phyloP scores from a whole-genome alignment of 305 asterid species.

The Solanum hybrid region DNA sequence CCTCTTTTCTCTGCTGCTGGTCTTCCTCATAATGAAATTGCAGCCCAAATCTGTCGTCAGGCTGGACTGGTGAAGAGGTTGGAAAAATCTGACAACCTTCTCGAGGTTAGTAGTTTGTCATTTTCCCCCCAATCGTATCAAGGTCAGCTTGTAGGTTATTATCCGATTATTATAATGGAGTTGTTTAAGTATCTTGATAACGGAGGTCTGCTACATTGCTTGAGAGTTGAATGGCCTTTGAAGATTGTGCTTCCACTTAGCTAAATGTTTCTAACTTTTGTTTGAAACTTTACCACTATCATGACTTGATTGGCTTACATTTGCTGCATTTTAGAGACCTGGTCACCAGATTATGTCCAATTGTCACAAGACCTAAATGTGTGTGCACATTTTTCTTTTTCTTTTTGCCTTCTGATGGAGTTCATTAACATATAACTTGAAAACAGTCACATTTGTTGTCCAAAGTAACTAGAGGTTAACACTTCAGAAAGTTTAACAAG shows the following conservation, averaged over 20 bases:
- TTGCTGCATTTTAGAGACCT: not conserved
- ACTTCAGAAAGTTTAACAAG: not conserved
- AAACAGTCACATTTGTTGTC: not conserved
- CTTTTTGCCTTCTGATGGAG: not conserved
- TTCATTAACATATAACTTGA: not conserved
- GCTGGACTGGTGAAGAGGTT: constrained; percentile 97
- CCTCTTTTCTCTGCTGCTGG: constrained; percentile 99
- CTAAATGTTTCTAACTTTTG: not conserved
- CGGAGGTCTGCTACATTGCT: not conserved
- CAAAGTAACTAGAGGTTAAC: not conserved
- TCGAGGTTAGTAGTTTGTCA: constrained; percentile 41
- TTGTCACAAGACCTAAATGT: not conserved
- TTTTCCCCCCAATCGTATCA: not conserved
- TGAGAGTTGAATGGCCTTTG: not conserved
- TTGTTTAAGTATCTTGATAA: not conserved
- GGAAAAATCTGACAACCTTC: constrained; percentile 82
- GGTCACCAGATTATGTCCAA: not conserved
- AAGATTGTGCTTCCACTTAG: not conserved
- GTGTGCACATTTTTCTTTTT: not conserved
- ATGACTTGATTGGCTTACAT: not conserved
- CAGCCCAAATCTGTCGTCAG: constrained; percentile 99
- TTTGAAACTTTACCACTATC: not conserved
- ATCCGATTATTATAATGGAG: not conserved
- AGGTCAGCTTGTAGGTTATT: not conserved
- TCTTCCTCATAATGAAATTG: constrained; percentile 98